Base-by-base conservation (phyloP, 352 stramenopile species). In the Pythium dissotocum region DNA sequence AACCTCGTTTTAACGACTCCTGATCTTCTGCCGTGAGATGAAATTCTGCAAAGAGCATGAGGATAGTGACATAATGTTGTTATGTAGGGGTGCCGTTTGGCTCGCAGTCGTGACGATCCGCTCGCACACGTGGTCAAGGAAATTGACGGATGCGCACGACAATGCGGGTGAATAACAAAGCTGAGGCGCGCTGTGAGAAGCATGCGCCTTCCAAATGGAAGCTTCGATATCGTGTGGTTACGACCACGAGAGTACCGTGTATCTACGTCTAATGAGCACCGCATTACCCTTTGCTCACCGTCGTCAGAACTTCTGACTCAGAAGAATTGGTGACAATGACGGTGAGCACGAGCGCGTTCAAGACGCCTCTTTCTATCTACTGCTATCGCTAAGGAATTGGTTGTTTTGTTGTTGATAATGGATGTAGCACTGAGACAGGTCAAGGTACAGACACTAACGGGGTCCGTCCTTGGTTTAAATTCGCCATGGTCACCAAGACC, bases 361-460 rank as follows among this genome's bases (percentile, higher is more conserved):
- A 24, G 21, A 24, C 21, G 21, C 21, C 21, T 24, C 21, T 24
- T 14, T 44, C 36, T 44, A 44, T 44, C 36, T 56, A 35, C 24
- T 35, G 6, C 12, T 33, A 30, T 24, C 21, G 21, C 49, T 56
- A 24, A 18, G 32, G 51, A 35, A 58, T 48, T n/a, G 32, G 18
- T 30, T 36, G 21, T 21, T 7, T 40, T 26, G 51, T 36, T 40
- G 14, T 42, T 58, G 51, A 26, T 42, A 26, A 55, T 26, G 65
- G 54, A 82, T 93, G 81, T 93, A 77, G 85, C 85, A 63, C 82
- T 91, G 83, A 94, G 85, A 94, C 85, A 94, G 85, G 85, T 94
- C 85, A 94, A 92, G 83, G 63, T 70, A 69, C 78, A 72, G 77
- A 86, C 83, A 91, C 72, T 73, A 70, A 56, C 46, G 54, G 46